phyloP scores from a whole-genome alignment of 169 alveolate species.

The Plasmodium sp. region DNA sequence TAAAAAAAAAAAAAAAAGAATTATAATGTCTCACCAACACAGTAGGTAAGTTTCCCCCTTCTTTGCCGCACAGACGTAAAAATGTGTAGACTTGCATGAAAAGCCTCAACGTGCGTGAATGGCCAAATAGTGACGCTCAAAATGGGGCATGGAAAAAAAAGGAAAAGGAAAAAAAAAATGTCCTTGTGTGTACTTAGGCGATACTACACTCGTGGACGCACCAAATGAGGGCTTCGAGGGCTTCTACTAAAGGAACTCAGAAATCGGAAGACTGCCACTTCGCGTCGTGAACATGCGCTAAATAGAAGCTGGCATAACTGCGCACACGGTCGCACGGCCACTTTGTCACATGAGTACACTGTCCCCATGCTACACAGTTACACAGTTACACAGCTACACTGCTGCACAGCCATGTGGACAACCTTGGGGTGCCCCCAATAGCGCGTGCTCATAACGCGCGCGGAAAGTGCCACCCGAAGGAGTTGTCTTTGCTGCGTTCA shows the following conservation, averaged over 20 bases:
- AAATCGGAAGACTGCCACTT: background rate
- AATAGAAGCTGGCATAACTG: background rate
- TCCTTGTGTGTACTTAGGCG: background rate
- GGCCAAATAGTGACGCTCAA: background rate
- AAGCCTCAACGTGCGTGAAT: background rate
- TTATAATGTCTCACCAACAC: background rate
- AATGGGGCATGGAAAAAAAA: background rate
- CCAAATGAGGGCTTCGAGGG: background rate
- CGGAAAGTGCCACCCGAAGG: background rate
- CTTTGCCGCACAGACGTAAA: background rate
- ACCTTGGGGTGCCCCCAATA: background rate
- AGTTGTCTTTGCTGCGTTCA: background rate
- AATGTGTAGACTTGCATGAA: background rate
- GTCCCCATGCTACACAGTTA: background rate
- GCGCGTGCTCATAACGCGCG: background rate
- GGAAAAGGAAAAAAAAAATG: background rate
- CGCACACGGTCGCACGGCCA: background rate
- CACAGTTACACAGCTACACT: background rate
- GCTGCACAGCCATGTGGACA: background rate
- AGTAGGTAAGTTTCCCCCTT: background rate
- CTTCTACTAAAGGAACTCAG: background rate
- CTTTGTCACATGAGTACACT: background rate
- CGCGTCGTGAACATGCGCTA: background rate
- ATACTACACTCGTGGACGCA: background rate
- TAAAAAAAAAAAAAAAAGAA: background rate